Conservation (phyloP, 495 filamentous ascomycete species). For the Neurospora terricola region DNA sequence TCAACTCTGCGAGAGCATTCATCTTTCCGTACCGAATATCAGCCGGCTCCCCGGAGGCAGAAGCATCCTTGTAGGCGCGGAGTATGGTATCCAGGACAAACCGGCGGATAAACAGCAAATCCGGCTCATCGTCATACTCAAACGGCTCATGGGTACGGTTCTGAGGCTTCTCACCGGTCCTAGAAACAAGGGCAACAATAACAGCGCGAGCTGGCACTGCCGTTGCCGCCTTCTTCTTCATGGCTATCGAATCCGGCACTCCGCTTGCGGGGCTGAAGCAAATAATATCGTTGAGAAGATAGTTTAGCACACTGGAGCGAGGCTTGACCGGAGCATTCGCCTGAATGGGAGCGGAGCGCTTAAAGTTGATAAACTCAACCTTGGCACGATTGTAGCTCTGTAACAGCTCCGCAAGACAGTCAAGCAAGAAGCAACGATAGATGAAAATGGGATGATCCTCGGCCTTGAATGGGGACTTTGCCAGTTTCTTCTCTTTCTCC, state of each 20-base stretch:
- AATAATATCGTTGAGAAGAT: conserved; percentile 78
- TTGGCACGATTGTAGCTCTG: conserved; percentile 89
- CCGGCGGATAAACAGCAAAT: conserved; percentile 82
- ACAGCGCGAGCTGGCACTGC: conserved; percentile 76
- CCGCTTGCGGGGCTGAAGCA: conserved; percentile 61
- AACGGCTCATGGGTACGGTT: conserved; percentile 37
- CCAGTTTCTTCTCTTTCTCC: conserved; percentile 49
- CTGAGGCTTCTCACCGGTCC: conserved; percentile 67
- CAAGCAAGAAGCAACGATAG: conserved; percentile 89
- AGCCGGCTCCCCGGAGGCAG: conserved; percentile 64
- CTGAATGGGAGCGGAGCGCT: conserved; percentile 67
- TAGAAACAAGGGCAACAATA: conserved; percentile 75
- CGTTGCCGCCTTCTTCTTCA: conserved; percentile 77
- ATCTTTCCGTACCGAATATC: conserved; percentile 81
- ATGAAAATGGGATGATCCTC: conserved; percentile 94
- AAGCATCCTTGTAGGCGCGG: conserved; percentile 85
- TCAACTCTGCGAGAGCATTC: conserved; percentile 77
- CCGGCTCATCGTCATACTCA: conserved; percentile 70
- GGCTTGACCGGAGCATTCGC: conserved; percentile 87
- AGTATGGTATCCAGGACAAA: conserved; percentile 92
- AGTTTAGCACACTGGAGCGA: conserved; percentile 84
- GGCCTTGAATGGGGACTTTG: conserved; percentile 76
- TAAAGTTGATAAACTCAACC: conserved; percentile 98
- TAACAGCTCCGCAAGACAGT: conserved; percentile 88
- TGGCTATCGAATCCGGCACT: conserved; percentile 58